phyloP scores from a whole-genome alignment of 306 rosid species.

The Ormosia emarginata region DNA sequence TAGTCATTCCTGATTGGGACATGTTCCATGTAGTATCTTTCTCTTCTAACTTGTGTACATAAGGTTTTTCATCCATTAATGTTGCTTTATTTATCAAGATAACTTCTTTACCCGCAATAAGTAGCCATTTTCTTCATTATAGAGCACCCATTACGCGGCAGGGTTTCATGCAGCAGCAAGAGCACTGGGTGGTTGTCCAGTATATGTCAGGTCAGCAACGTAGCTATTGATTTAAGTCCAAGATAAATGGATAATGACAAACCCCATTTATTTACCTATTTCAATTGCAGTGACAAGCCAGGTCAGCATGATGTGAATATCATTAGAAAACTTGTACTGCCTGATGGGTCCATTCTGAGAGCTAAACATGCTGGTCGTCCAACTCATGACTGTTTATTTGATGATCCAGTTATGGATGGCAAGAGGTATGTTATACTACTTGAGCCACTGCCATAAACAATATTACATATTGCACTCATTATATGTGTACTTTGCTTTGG shows the following conservation, averaged over 20 bases:
- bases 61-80: background rate
- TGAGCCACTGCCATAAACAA: background rate
- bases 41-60: background rate
- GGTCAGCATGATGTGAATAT: conserved; percentile 44
- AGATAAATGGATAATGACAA: background rate
- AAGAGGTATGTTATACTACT: conserved; percentile 21
- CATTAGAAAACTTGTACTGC: conserved; percentile 44
- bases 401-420: conserved; percentile 48
- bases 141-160: conserved; percentile 56
- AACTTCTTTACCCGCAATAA: background rate
- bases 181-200: conserved; percentile 60
- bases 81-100: background rate
- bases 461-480: background rate
- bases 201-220: conserved; percentile 44
- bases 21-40: conserved; percentile 47
- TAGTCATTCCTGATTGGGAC: conserved; percentile 63
- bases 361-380: conserved; percentile 54
- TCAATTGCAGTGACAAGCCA: conserved; percentile 45
- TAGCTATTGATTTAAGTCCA: background rate
- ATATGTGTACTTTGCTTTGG: background rate
- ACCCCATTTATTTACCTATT: background rate
- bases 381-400: conserved; percentile 53
- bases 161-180: conserved; percentile 67
- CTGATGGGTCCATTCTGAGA: conserved; percentile 55
- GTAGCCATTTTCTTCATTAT: background rate